A percentile compares a stretch with the other conserved stretches of the same genome.
Evolutionary conservation across 2,329 filamentous ascomycete species (phyloP).

Genomic region (Rutstroemia sydowiana): DNA sequence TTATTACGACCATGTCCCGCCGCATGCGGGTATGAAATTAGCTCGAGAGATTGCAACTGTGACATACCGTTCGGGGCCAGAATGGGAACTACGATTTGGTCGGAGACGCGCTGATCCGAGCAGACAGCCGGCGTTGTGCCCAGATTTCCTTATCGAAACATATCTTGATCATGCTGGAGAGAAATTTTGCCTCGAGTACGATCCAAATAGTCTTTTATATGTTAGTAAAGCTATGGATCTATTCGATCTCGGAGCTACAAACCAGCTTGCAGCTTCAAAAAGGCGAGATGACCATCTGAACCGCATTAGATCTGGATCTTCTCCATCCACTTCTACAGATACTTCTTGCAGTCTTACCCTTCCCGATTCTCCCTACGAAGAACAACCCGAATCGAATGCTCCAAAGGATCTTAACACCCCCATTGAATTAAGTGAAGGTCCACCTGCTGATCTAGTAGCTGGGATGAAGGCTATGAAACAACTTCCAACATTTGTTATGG

Average conservation of each 20-base stretch:
- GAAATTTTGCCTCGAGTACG: constrained; percentile 96
- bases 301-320: constrained; percentile 42
- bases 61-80: constrained; percentile 90
- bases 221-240: constrained; percentile 99
- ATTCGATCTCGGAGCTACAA: constrained; percentile 76
- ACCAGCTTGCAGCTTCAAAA: constrained; percentile 54
- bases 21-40: constrained; percentile 95
- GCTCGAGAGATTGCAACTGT: constrained; percentile 96
- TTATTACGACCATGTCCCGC: constrained; percentile 83
- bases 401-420: constrained; percentile 31
- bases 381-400: constrained; percentile 53
- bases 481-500: constrained; percentile 80
- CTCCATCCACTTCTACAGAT: constrained; percentile 25
- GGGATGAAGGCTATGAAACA: constrained; percentile 67
- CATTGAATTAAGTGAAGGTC: constrained; percentile 39
- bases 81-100: constrained; percentile 95
- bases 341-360: constrained; percentile 71
- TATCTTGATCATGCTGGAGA: constrained; percentile 97
- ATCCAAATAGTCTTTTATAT: constrained; percentile 90
- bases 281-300: constrained; percentile 55
- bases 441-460: constrained; percentile 71
- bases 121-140: constrained; percentile 87
- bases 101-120: constrained; percentile 76
- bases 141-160: constrained; percentile 95
- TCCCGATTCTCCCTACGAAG: constrained; percentile 77